Base-by-base conservation (phyloP, 1,139 yeast genomes). In the Entelexis sorbosivorans region DNA sequence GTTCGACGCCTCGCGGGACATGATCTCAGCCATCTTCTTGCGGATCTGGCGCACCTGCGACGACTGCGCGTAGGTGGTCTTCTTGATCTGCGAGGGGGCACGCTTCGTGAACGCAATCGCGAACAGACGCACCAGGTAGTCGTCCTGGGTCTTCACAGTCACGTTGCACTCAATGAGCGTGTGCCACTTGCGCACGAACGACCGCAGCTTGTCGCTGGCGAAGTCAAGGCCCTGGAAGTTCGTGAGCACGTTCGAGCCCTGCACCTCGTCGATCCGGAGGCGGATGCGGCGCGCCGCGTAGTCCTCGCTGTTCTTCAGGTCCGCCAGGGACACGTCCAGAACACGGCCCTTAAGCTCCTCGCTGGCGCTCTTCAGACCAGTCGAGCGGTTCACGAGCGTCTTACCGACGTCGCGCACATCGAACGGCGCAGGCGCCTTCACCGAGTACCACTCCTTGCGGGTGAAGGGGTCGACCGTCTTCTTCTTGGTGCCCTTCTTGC, bases 401-500 rank as follows among this genome's bases (percentile, higher is more conserved):
- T 85, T 85, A 73, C 95, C 95, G 68, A 84, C 94, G 69, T 83
- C 82, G 75, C 94, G 83, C 82, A 82, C 82, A 74, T 84, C 94
- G 68, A 85, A 86, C 66, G 94, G 84, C 69, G 95, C 80, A 69
- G 95, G 95, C 63, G 95, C 95, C 79, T 86, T 85, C 76, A 86
- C 82, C 73, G 82, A 89, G 74, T 77, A 86, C 95, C 95, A 85
- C 69, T 85, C 95, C 78, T 86, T 86, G 73, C 84, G 83, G 81
- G 91, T 77, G 86, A 85, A 85, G 70, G 95, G 94, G 79, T 85
- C 95, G 65, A 84, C 89, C 71, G 81, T 87, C 82, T 81, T 85
- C 89, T 85, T 86, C 93, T 86, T 86, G 74, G 83, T 74, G 69
- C 94, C 94, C 77, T 85, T 86, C 87, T 85, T 85, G 74, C 95